Conservation (phyloP, 2,329 filamentous ascomycete species). For the Calycina marina region DNA sequence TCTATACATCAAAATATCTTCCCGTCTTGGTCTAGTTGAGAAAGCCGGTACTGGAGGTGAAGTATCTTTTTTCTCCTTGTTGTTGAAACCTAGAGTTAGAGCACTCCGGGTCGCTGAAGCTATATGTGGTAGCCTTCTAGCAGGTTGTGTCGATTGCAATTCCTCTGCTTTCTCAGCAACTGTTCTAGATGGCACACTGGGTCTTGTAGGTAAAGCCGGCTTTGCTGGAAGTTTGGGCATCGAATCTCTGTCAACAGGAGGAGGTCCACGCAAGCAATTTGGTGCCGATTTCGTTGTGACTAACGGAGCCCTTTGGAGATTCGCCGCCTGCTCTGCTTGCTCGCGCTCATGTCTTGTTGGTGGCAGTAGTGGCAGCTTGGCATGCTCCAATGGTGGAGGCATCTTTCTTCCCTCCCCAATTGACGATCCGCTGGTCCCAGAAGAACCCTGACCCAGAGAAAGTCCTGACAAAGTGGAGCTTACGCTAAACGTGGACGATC, state of each 20-base stretch:
- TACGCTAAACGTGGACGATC: constrained; percentile 41
- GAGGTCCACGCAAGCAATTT: constrained; percentile 16
- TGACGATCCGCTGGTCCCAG: constrained; percentile 32
- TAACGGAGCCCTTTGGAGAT: constrained; percentile 28
- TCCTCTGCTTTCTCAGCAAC: constrained; percentile 2
- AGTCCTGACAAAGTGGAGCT: constrained; percentile 37
- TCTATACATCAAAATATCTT: no score
- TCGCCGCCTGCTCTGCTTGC: constrained; percentile 26
- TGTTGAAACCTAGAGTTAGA: constrained; percentile 17
- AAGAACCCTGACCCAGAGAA: constrained; percentile 33
- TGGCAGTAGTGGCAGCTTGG: constrained; percentile 42
- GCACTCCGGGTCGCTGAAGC: constrained; percentile 9
- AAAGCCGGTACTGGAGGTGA: constrained; percentile 6
- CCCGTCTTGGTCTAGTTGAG: constrained; percentile 2
- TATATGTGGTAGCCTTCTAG: constrained; percentile 14
- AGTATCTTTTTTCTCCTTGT: constrained; percentile 12
- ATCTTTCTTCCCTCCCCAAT: constrained; percentile 30
- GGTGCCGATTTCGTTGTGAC: constrained; percentile 27
- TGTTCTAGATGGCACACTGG: constrained; percentile 16
- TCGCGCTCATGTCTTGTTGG: constrained; percentile 40
- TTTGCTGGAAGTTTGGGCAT: constrained; percentile 18
- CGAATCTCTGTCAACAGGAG: constrained; percentile 12
- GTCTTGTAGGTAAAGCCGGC: constrained; percentile 33
- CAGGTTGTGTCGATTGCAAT: constrained; percentile 5
- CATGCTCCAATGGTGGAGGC: constrained; percentile 39